phyloP scores from a whole-genome alignment of 352 stramenopile genomes.

The Pythium insidiosum region DNA sequence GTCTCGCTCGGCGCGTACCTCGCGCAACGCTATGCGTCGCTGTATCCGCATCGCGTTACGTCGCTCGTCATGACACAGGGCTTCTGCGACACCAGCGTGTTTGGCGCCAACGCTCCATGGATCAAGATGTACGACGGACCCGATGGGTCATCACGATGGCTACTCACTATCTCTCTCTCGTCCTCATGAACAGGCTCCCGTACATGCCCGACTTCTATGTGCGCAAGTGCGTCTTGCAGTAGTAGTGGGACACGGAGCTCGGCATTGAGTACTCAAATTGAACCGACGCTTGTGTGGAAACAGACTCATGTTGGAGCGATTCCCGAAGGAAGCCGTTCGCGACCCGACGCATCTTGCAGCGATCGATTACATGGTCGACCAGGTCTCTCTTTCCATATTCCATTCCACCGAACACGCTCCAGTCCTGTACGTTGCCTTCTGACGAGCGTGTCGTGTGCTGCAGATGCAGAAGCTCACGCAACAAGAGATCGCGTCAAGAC shows the following conservation, averaged over 20 bases:
- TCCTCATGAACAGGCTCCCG: slow-evolving; percentile 29
- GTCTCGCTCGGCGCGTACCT: slow-evolving; percentile 64
- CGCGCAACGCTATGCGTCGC: slow-evolving; percentile 51
- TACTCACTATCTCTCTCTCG: background rate
- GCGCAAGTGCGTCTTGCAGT: slow-evolving; percentile 32
- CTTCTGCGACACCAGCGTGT: slow-evolving; percentile 46
- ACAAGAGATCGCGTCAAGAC: slow-evolving; percentile 48
- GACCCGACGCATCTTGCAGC: slow-evolving; percentile 23
- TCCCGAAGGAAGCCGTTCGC: slow-evolving; percentile 25
- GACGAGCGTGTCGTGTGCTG: too few relatives aligned
- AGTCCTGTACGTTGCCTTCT: too few relatives aligned
- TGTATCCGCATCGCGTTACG: slow-evolving; percentile 46
- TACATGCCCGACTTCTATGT: slow-evolving; percentile 71
- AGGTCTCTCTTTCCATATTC: slow-evolving; percentile 19
- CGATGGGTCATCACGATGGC: background rate
- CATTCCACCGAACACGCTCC: background rate
- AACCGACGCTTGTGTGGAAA: too few relatives aligned
- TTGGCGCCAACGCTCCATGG: slow-evolving; percentile 32
- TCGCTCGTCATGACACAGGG: slow-evolving; percentile 59
- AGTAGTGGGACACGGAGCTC: background rate
- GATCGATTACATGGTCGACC: slow-evolving; percentile 59
- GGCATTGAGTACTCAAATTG: too few relatives aligned
- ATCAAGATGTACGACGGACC: slow-evolving; percentile 52
- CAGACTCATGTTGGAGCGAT: slow-evolving; percentile 47
- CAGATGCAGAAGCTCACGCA: slow-evolving; percentile 52